phyloP scores from a whole-genome alignment of 495 filamentous ascomycete species.

The Parmelia sp. region DNA sequence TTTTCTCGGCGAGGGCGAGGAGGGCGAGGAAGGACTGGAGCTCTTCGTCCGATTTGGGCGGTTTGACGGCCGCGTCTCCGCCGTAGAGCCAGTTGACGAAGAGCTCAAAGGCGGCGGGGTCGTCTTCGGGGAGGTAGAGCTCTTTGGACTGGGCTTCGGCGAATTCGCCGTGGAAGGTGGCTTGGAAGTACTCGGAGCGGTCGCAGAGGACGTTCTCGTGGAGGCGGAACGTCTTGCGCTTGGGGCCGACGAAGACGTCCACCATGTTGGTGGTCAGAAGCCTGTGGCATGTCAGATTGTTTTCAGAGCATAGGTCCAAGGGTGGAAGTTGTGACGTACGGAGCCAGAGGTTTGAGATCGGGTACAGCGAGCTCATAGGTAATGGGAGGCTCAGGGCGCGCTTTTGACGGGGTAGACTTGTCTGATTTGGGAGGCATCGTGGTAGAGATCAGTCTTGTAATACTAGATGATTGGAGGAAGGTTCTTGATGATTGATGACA shows the following conservation, averaged over 20 bases:
- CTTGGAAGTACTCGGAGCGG: constrained; percentile 21
- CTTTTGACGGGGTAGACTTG: not conserved
- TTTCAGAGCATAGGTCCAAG: too few relatives aligned
- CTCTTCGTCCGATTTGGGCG: not conserved
- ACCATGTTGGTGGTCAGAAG: constrained; percentile 3
- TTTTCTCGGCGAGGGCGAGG: not conserved
- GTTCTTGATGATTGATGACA: not conserved
- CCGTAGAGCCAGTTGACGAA: constrained; percentile 25
- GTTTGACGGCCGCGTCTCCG: not conserved
- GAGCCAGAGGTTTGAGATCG: not conserved
- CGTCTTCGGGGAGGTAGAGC: constrained; percentile 32
- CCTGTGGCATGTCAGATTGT: not conserved
- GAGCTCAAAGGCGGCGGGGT: constrained; percentile 28
- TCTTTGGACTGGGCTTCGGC: constrained; percentile 14
- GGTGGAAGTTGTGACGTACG: not conserved
- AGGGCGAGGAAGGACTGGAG: not conserved
- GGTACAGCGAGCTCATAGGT: not conserved
- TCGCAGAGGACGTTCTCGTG: constrained; percentile 23
- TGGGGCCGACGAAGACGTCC: constrained; percentile 19
- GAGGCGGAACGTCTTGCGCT: constrained; percentile 18
- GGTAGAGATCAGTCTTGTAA: not conserved
- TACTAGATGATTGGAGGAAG: not conserved
- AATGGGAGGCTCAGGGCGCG: not conserved
- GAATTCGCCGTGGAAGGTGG: constrained; percentile 19
- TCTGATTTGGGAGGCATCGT: not conserved